phyloP scores from a whole-genome alignment of 805 yeast genomes.

The Candida oleophila region DNA sequence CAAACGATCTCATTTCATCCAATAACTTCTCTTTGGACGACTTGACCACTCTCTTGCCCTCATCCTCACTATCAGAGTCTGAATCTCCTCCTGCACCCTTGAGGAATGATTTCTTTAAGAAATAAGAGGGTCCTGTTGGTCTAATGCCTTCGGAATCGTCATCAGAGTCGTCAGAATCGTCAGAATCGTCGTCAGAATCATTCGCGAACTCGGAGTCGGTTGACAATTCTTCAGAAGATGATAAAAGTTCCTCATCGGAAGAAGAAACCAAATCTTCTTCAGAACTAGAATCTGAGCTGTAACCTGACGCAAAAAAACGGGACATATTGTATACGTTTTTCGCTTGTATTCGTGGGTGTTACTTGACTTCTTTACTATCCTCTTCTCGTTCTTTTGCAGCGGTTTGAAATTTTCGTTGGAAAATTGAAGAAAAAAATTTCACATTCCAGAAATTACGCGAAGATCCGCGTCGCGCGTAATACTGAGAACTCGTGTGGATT shows the following conservation, averaged over 20 bases:
- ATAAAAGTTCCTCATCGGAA: conserved; percentile 61
- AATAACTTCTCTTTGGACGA: conserved; percentile 89
- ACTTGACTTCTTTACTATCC: not conserved
- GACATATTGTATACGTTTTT: conserved; percentile 60
- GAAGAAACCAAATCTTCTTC: conserved; percentile 52
- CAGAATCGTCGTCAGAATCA: conserved; percentile 24
- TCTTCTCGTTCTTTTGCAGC: not conserved
- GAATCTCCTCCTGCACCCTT: conserved; percentile 39
- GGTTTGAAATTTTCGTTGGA: conserved; percentile 4
- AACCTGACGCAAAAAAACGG: conserved; percentile 77
- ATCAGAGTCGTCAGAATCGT: conserved; percentile 32
- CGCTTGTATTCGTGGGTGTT: not conserved
- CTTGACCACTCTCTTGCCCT: conserved; percentile 82
- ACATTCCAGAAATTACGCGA: conserved; percentile 7
- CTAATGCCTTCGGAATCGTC: conserved; percentile 28
- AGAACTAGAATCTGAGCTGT: conserved; percentile 55
- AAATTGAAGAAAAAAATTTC: conserved; percentile 7
- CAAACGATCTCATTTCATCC: conserved; percentile 75
- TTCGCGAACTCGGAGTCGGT: conserved; percentile 54
- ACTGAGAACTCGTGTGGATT: not conserved
- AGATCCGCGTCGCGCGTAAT: not conserved
- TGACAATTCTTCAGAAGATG: conserved; percentile 44
- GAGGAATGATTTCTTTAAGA: conserved; percentile 49
- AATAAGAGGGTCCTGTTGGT: conserved; percentile 53
- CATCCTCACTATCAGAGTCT: conserved; percentile 56